Conservation (phyloP, 768 basidiomycete species). For the Mycena leptocephala region DNA sequence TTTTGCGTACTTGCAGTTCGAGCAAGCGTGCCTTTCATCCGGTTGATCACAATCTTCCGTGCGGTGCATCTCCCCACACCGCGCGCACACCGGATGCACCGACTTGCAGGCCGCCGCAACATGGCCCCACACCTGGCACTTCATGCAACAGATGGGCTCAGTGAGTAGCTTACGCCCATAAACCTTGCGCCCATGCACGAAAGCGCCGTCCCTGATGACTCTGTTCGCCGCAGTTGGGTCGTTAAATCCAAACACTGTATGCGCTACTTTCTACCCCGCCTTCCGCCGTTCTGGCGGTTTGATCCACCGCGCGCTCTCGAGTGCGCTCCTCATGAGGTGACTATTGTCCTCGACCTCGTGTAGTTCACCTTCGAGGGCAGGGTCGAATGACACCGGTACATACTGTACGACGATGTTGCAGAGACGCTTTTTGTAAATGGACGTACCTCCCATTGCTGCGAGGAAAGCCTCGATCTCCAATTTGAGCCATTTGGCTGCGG, state of each 20-base stretch:
- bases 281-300: constrained; percentile 37
- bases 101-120: constrained; percentile 34
- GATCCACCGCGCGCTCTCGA: constrained; percentile 45
- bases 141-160: constrained; percentile 35
- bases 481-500: neutral
- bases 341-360: constrained; percentile 34
- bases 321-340: neutral
- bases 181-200: constrained; percentile 34
- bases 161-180: constrained; percentile 23
- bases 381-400: constrained; percentile 40
- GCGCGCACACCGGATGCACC: constrained; percentile 27
- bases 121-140: constrained; percentile 35
- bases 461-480: constrained; percentile 17
- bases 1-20: constrained; percentile 40
- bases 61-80: constrained; percentile 38
- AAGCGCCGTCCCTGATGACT: constrained; percentile 9
- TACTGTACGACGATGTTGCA: constrained; percentile 37
- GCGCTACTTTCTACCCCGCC: constrained; percentile 29
- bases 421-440: constrained; percentile 8
- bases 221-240: constrained; percentile 31
- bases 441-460: constrained; percentile 23
- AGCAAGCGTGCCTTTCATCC: constrained; percentile 30
- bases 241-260: constrained; percentile 27
- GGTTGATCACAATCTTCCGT: constrained; percentile 37
- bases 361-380: neutral